phyloP scores from a whole-genome alignment of 352 stramenopile species.

The Pythium aquatile region DNA sequence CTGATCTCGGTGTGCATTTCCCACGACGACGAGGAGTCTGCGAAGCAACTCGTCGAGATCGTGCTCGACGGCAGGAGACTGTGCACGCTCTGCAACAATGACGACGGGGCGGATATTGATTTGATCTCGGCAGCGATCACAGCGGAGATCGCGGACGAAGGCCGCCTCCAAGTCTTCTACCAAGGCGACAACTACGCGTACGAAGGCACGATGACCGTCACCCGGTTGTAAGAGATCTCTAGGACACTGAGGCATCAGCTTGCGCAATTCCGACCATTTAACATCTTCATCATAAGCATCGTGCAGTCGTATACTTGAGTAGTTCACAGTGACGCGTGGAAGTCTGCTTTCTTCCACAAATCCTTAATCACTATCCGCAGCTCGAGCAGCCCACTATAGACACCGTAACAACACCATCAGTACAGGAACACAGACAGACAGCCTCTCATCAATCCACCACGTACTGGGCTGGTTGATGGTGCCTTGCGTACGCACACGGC shows the following conservation, averaged over 20 bases:
- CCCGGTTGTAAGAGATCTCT: neutral
- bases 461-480: constrained; percentile 63
- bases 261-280: too few species aligned
- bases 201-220: neutral
- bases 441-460: constrained; percentile 3
- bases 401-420: constrained; percentile 1
- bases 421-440: constrained; percentile 3
- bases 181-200: neutral
- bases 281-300: too few species aligned
- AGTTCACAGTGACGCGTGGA: neutral
- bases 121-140: neutral
- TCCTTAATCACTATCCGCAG: constrained; percentile 18
- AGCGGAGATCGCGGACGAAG: neutral
- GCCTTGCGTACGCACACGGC: constrained; percentile 45
- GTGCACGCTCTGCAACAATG: neutral
- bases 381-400: constrained; percentile 44
- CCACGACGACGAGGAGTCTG: neutral
- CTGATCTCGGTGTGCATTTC: neutral
- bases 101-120: neutral
- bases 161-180: neutral
- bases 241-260: too few species aligned
- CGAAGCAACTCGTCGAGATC: neutral
- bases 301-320: neutral
- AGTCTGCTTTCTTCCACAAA: neutral
- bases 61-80: neutral